Evolutionary conservation across 1,139 yeast genomes (phyloP).

Genomic region (Candida sanyaensis): DNA sequence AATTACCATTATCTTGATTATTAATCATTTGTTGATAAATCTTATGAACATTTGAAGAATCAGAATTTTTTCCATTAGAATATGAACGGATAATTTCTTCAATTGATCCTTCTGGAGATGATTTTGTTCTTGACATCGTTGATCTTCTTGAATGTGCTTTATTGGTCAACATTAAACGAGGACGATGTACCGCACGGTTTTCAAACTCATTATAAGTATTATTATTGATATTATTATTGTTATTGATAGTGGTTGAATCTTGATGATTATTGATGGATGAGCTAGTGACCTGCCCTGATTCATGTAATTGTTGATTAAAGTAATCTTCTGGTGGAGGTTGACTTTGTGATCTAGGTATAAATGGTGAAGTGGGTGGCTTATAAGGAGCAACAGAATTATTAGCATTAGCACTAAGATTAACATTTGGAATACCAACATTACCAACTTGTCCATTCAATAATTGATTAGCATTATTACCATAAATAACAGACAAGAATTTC

Average conservation of each 20-base stretch:
- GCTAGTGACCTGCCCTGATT: neutral
- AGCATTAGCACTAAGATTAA: constrained; percentile 1
- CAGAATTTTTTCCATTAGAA: constrained; percentile 13
- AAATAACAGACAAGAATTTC: constrained; percentile 80
- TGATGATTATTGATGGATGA: neutral
- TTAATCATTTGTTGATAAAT: constrained; percentile 35
- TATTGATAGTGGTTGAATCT: constrained; percentile 9
- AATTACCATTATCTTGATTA: constrained; percentile 25
- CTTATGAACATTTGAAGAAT: constrained; percentile 23
- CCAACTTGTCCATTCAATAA: constrained; percentile 36
- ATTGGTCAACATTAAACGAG: constrained; percentile 46
- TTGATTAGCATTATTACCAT: constrained; percentile 67
- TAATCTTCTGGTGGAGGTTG: constrained; percentile 10
- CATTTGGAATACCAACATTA: constrained; percentile 5
- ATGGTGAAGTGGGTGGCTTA: constrained; percentile 9
- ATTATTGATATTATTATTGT: neutral
- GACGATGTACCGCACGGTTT: constrained; percentile 27
- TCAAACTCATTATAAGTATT: constrained; percentile 9
- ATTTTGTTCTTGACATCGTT: constrained; percentile 11
- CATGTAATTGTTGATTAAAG: constrained; percentile 2
- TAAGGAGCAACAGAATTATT: constrained; percentile 10
- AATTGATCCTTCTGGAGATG: constrained; percentile 24
- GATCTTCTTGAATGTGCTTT: constrained; percentile 32
- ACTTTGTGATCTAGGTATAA: constrained; percentile 9
- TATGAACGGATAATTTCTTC: constrained; percentile 41